Percentiles rank a stretch among this genome's conserved stretches.
Evolutionary conservation across 2,329 filamentous ascomycete species (phyloP).

Genomic region (Westerdykella aurantiaca): DNA sequence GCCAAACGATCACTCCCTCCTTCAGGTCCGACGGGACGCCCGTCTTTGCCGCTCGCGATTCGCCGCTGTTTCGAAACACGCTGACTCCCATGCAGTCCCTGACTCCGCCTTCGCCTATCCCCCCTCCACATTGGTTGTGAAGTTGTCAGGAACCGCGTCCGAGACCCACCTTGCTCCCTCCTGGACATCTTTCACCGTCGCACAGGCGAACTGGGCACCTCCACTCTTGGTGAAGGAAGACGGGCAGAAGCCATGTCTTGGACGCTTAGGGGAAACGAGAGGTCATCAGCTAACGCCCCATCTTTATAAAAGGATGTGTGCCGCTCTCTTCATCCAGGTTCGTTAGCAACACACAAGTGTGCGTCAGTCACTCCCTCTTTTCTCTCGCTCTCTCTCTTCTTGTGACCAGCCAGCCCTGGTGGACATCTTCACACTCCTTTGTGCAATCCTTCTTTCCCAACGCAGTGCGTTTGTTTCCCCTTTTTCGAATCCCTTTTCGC

Average conservation of each 20-base stretch:
- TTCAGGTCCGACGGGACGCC: not conserved
- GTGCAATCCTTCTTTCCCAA: conserved; percentile 21
- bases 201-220: not conserved
- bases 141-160: not conserved
- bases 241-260: not conserved
- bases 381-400: conserved; percentile 2
- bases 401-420: conserved; percentile 30
- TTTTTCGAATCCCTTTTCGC: conserved; percentile 14
- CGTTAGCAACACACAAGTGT: too few species aligned
- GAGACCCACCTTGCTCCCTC: not conserved
- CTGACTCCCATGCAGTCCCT: too few species aligned
- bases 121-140: not conserved
- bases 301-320: not conserved
- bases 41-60: not conserved
- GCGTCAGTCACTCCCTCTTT: conserved; percentile 18
- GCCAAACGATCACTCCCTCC: not conserved
- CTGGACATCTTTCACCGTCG: not conserved
- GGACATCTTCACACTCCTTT: conserved; percentile 25
- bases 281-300: not conserved
- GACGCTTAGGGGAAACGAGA: not conserved
- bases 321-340: not conserved
- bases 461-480: conserved; percentile 28
- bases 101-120: not conserved
- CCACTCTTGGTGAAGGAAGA: not conserved
- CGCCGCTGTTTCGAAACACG: not conserved